Percentiles rank a stretch among this genome's conserved stretches.
These are phyloP conservation scores for Aspergillus tanneri DNA, from an alignment of 2,329 filamentous ascomycete genomes.

Conservation along the genomic window DNA sequence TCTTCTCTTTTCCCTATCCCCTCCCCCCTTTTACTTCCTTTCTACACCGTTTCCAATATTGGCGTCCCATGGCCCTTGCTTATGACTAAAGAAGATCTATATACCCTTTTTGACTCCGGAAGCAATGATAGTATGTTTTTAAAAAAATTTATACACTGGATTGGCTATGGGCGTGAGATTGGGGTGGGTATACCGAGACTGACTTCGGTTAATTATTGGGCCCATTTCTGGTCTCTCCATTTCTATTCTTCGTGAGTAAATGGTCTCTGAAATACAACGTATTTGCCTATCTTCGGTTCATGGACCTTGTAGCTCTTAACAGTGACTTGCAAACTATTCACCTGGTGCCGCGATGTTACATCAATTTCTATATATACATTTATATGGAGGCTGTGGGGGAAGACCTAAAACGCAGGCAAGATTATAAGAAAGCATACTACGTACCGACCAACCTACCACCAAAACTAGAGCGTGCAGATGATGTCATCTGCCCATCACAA, in stretches of 20 bases:
- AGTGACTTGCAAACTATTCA: no score
- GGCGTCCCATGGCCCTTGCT: background rate
- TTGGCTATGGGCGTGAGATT: background rate
- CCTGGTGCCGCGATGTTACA: no score
- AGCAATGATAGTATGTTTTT: constrained; percentile 4
- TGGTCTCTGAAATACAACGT: background rate
- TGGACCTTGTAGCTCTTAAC: no score
- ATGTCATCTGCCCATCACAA: no score
- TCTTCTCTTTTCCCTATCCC: background rate
- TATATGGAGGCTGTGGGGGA: no score
- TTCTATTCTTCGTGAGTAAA: background rate
- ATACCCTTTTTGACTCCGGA: constrained; percentile 18
- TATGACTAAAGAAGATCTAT: constrained; percentile 10
- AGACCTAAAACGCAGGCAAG: no score
- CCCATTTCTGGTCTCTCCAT: background rate
- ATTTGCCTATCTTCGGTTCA: background rate
- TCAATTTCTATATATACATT: no score
- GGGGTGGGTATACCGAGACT: background rate
- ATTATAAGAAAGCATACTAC: no score
- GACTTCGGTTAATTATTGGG: background rate
- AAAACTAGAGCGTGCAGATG: no score
- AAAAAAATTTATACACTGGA: background rate
- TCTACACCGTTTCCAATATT: constrained; percentile 6
- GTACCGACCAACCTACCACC: no score
- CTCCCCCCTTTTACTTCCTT: constrained; percentile 7